phyloP scores from a whole-genome alignment of 2,329 filamentous ascomycete species.

The Sclerotinia trifoliorum region DNA sequence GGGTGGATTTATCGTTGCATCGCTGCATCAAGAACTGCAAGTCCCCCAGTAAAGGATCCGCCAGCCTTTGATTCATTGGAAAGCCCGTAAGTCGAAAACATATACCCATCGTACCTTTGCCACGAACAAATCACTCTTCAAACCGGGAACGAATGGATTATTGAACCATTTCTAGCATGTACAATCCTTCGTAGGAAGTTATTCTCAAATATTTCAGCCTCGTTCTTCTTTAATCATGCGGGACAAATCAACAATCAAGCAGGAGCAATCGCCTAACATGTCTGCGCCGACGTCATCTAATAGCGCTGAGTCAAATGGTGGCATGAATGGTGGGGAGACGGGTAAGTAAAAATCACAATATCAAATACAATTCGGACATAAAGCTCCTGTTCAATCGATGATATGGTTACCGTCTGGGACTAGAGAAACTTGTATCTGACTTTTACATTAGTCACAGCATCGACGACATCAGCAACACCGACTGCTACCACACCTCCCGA shows the following conservation, averaged over 20 bases:
- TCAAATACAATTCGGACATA: not conserved
- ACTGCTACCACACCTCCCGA: constrained; percentile 33
- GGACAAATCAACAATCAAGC: constrained; percentile 33
- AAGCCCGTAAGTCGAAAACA: constrained; percentile 31
- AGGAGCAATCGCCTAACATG: constrained; percentile 36
- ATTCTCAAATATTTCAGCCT: constrained; percentile 28
- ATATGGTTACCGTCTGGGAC: not conserved
- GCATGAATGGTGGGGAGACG: constrained; percentile 36
- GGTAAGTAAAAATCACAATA: constrained; percentile 31
- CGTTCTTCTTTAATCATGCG: constrained; percentile 31
- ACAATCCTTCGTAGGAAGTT: constrained; percentile 28
- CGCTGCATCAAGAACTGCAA: constrained; percentile 33
- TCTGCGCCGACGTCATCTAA: constrained; percentile 37
- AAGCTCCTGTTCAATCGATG: not conserved
- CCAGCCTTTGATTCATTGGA: constrained; percentile 32
- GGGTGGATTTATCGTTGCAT: constrained; percentile 26
- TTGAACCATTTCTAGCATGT: constrained; percentile 36
- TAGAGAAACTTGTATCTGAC: constrained; percentile 1
- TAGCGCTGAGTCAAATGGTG: constrained; percentile 32
- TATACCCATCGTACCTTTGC: constrained; percentile 27
- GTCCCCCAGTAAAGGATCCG: constrained; percentile 33
- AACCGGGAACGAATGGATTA: constrained; percentile 30
- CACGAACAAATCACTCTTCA: constrained; percentile 29
- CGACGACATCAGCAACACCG: constrained; percentile 28
- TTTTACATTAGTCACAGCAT: not conserved